Evolutionary conservation across 2,329 filamentous ascomycete species (phyloP), one percentile per base, ranked within the genome.

Genomic region (Xylaria sp.): DNA sequence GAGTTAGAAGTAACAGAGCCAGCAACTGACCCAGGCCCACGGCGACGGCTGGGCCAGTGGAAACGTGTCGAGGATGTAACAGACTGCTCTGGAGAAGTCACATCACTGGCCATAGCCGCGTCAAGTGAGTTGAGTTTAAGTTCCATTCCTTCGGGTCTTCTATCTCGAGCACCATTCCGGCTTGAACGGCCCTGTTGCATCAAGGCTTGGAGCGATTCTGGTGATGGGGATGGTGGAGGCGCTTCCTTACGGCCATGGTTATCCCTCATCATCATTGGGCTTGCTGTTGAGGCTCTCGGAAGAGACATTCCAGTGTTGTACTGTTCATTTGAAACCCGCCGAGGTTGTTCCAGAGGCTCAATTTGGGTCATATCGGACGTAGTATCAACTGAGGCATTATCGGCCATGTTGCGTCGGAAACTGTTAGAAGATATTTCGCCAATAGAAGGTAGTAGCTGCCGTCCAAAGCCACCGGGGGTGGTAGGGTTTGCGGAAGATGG

Each of bases 381-480:
- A 30, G 47, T 59, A 54, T 78, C 78, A 53, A 63, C 71, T 0
- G 74, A 70, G 24, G 72, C 68, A 50, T 77, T 68, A 60, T 76
- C 77, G 1, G 81, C 63, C 3, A 67, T 58, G 6, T 79, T 74
- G 8, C 79, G 79, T 34, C 77, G 71, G 54, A 74, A 64, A 39
- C 75, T 74, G 61, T 79, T 75, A 1, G 54, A 63, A 39, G 89
- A 88, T 19, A 85, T 88, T 81, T 93, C 92, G 11, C 92, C 92
- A 64, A 94, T 95, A 0, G 92, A 95, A 14, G 92, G 89, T 39
- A 95, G 83, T n/a, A 92, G 87, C 64, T 87, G 86, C 47, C 90
- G 85, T 42, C 83, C 82, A 72, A 89, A 91, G 9, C 84, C 86
- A 45, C 86, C 85, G 0, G 88, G 88, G 0, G 86, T 90, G 1